A percentile compares a stretch with the other conserved stretches of the same genome.
Evolutionary conservation across 2,329 filamentous ascomycete genomes (phyloP).

Genomic region (Tolypocladium tundrense): DNA sequence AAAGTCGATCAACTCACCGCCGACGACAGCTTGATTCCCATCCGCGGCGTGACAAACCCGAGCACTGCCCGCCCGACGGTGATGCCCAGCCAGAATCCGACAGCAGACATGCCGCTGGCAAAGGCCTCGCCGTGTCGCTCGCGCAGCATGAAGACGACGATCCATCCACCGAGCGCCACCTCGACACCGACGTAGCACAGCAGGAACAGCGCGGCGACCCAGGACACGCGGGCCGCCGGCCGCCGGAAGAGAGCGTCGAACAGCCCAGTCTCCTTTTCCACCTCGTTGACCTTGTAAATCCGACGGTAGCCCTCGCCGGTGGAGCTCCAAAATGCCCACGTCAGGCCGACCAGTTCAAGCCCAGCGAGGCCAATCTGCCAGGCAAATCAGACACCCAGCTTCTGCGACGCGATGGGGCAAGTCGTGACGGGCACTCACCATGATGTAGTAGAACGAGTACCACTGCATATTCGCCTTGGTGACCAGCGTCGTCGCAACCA

Average conservation of each 20-base stretch:
- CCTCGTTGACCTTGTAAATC: constrained; percentile 14
- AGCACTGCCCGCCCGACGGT: constrained; percentile 63
- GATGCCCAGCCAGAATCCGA: constrained; percentile 77
- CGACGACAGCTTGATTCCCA: constrained; percentile 60
- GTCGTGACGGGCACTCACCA: constrained; percentile 45
- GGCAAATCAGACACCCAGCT: not conserved
- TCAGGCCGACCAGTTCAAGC: constrained; percentile 43
- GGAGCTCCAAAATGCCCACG: constrained; percentile 52
- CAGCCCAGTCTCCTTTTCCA: constrained; percentile 25
- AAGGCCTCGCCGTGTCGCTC: constrained; percentile 61
- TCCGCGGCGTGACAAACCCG: constrained; percentile 63
- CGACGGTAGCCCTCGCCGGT: constrained; percentile 42
- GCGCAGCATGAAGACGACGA: constrained; percentile 78
- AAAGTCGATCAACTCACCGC: constrained; percentile 33
- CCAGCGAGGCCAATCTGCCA: constrained; percentile 49
- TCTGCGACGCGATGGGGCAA: constrained; percentile 52
- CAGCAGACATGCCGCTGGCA: constrained; percentile 63
- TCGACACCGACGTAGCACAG: constrained; percentile 73
- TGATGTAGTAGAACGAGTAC: constrained; percentile 66
- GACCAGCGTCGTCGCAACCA: constrained; percentile 65
- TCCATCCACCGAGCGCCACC: constrained; percentile 66
- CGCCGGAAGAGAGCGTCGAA: constrained; percentile 32
- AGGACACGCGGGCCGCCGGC: constrained; percentile 43
- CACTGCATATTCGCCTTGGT: constrained; percentile 51
- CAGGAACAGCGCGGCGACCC: constrained; percentile 65